Evolutionary conservation across 2,329 filamentous ascomycete species (phyloP), one percentile per base, ranked within the genome.

Genomic region (Alternaria triticina): DNA sequence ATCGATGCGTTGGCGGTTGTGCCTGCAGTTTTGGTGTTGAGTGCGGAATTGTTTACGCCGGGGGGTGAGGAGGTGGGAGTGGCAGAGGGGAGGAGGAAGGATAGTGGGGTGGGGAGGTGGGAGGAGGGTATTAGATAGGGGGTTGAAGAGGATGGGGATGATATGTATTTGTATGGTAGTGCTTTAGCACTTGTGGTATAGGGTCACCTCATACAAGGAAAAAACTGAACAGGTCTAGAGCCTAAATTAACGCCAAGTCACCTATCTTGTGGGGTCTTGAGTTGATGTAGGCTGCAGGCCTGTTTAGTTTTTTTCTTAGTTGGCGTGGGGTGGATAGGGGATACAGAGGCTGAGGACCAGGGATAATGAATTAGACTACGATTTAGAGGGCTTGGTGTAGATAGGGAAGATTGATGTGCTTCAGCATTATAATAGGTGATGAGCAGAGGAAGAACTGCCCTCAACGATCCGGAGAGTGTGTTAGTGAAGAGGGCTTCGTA

Each of bases 1-100:
- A 57, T 79, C 7, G 76, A 76, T 63, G 77, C 77, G n/a, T 54
- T 78, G 28, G 77, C 77, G 8, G 73, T 79, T 43, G 72, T 78
- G 13, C 77, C 77, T 1, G 73, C 77, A 5, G 74, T 79, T 20
- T 54, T 79, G 59, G 69, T 79, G 36, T 43, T 79, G 66, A 73
- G 72, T 28, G 75, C 77, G 2, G 77, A 79, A 66, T 54, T 79
- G 50, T 79, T 79, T 44, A 79, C 77, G 54, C 77, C 77, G 5
- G 69, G 67, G 44, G 47, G 40, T 36, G 62, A 62, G 27, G 62
- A 49, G 25, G 47, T 47, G 25, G 51, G 47, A n/a, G 57, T 3
- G 49, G 20, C 4, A 0, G 20, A 51, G 12, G 45, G 36, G 4
- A 54, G 54, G 46, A 54, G 67, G 54, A 72, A 71, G 47, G 64